Conservation (phyloP, 106 monocot species). For the Allium cepa region DNA sequence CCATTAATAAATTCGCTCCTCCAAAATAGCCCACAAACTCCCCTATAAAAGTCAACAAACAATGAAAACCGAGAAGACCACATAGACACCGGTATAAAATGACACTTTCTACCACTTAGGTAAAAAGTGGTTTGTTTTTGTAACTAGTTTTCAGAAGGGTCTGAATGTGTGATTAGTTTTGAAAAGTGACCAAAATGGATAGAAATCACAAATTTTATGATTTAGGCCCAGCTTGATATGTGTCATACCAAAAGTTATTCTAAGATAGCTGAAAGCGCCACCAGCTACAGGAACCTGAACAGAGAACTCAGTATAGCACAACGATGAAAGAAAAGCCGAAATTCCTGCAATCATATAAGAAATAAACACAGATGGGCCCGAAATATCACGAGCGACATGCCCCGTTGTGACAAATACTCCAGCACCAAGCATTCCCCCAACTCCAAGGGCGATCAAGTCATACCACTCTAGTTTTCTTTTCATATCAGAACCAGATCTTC, state of each 20-base stretch:
- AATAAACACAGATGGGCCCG: slow-evolving; percentile 54
- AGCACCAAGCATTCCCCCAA: slow-evolving; percentile 72
- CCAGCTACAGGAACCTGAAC: slow-evolving; percentile 58
- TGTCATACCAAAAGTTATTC: slow-evolving; percentile 56
- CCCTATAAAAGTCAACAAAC: slow-evolving; percentile 14
- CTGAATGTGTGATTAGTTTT: too few species aligned
- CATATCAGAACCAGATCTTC: slow-evolving; percentile 69
- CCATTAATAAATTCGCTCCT: slow-evolving; percentile 64
- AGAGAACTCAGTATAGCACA: slow-evolving; percentile 80
- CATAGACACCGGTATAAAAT: too few species aligned
- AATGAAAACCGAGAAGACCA: too few species aligned
- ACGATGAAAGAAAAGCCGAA: slow-evolving; percentile 59
- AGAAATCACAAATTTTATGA: too few species aligned
- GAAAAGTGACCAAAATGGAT: too few species aligned
- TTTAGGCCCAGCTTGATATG: too few species aligned
- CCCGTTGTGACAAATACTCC: slow-evolving; percentile 77
- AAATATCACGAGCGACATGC: slow-evolving; percentile 24
- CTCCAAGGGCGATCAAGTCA: slow-evolving; percentile 60
- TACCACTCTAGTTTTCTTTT: slow-evolving; percentile 72
- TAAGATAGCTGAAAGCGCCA: slow-evolving; percentile 71
- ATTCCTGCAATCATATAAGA: slow-evolving; percentile 60
- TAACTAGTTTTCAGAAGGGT: too few species aligned
- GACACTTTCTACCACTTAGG: too few species aligned
- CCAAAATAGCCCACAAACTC: slow-evolving; percentile 76
- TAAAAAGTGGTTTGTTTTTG: too few species aligned